phyloP scores from a whole-genome alignment of 108 stramenopile genomes.

The Cyclotella atomus region DNA sequence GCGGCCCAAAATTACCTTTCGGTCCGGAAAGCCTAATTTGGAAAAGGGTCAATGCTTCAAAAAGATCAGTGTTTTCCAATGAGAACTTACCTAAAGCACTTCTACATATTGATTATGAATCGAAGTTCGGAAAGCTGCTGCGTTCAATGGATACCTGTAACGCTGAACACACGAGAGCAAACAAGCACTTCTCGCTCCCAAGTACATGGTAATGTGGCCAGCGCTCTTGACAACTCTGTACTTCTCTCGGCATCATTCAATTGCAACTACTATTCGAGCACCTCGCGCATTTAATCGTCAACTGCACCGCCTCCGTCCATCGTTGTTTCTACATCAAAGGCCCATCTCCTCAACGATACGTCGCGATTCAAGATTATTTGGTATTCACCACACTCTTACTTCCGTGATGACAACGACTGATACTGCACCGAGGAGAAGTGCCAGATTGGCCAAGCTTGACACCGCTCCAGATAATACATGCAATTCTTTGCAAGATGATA shows the following conservation, averaged over 20 bases:
- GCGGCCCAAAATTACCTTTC: too few species aligned
- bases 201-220: too few species aligned
- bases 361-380: background rate
- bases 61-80: too few species aligned
- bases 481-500: background rate
- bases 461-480: background rate
- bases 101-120: too few species aligned
- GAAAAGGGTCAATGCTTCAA: too few species aligned
- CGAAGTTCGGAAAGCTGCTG: too few species aligned
- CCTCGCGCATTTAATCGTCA: background rate
- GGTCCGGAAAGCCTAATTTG: too few species aligned
- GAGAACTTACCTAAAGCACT: too few species aligned
- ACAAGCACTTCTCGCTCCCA: too few species aligned
- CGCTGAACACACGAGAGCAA: too few species aligned
- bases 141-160: too few species aligned
- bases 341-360: background rate
- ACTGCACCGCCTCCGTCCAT: background rate
- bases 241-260: conserved; percentile 7
- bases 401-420: background rate
- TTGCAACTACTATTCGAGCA: background rate
- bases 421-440: background rate
- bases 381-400: background rate
- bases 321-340: background rate
- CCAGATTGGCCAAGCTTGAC: background rate
- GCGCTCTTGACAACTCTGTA: background rate